Conservation (phyloP, 1,284 basidiomycete species). For the Leccinum solheimii region DNA sequence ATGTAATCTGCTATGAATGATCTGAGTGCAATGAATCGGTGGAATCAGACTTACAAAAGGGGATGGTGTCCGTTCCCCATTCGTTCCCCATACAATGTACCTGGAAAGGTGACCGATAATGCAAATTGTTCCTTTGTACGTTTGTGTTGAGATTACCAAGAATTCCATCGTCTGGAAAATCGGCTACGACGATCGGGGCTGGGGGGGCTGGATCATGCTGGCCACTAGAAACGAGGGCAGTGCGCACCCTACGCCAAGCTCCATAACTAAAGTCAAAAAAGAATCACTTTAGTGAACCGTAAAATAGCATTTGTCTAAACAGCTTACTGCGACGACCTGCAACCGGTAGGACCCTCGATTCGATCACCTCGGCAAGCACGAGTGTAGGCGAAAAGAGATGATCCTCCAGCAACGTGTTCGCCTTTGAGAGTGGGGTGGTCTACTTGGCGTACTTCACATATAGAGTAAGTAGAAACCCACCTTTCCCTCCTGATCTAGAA, state of each 20-base stretch:
- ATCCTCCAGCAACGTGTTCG: constrained; percentile 69
- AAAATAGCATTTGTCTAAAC: background rate
- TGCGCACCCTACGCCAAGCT: constrained; percentile 66
- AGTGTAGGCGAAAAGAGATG: constrained; percentile 70
- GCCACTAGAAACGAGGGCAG: constrained; percentile 63
- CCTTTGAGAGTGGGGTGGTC: constrained; percentile 40
- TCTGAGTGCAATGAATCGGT: constrained; percentile 1
- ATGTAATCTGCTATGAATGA: background rate
- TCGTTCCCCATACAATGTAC: constrained; percentile 55
- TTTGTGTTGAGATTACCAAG: constrained; percentile 56
- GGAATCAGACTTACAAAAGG: constrained; percentile 47
- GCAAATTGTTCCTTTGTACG: constrained; percentile 46
- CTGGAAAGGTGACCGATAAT: constrained; percentile 40
- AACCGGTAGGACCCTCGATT: constrained; percentile 47
- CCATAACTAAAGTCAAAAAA: constrained; percentile 47
- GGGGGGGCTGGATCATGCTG: constrained; percentile 35
- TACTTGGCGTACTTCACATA: background rate
- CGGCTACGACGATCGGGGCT: constrained; percentile 55
- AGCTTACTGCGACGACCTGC: constrained; percentile 20
- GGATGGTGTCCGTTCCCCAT: constrained; percentile 55
- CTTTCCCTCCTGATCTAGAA: constrained; percentile 54
- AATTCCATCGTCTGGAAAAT: constrained; percentile 59
- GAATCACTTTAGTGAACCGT: background rate
- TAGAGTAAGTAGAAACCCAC: constrained; percentile 30
- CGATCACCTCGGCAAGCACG: constrained; percentile 63